phyloP scores from a whole-genome alignment of 2,329 filamentous ascomycete genomes.

The Leptodontidium sp. region DNA sequence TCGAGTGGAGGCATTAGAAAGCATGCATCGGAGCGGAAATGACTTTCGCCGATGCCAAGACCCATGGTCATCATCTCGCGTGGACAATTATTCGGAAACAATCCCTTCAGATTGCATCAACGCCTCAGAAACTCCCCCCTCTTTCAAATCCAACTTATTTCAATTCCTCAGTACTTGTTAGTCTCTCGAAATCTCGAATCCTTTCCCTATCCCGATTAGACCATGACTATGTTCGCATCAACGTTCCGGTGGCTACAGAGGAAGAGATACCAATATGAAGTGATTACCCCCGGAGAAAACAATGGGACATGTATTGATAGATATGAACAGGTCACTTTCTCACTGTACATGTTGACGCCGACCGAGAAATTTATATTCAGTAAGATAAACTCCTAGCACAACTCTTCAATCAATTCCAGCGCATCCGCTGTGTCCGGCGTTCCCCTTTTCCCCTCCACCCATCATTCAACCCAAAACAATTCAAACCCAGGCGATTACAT shows the following conservation, averaged over 20 bases:
- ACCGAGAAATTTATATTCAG: slow-evolving; percentile 98
- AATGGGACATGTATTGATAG: slow-evolving; percentile 54
- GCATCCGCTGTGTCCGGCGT: background rate
- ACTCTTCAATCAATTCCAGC: slow-evolving; percentile 10
- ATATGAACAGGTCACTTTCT: slow-evolving; percentile 95
- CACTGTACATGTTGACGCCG: slow-evolving; percentile 95
- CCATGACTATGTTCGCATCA: slow-evolving; percentile 50
- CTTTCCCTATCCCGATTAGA: background rate
- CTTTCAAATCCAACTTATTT: background rate
- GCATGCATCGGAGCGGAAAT: slow-evolving; percentile 3
- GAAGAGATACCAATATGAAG: slow-evolving; percentile 97
- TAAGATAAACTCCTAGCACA: slow-evolving; percentile 56
- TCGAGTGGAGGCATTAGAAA: background rate
- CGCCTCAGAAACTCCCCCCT: background rate
- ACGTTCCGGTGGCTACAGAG: slow-evolving; percentile 84
- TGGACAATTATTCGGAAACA: slow-evolving; percentile 12
- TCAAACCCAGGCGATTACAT: background rate
- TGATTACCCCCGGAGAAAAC: slow-evolving; percentile 20
- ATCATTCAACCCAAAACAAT: background rate
- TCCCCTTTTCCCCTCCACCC: slow-evolving; percentile 4
- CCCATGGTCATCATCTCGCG: slow-evolving; percentile 1
- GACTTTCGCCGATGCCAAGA: slow-evolving; percentile 18
- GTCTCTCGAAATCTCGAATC: background rate
- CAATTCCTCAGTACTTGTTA: background rate
- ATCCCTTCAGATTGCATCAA: background rate